Base-by-base conservation (phyloP, 768 basidiomycete genomes). In the Pulveroboletus sp. region DNA sequence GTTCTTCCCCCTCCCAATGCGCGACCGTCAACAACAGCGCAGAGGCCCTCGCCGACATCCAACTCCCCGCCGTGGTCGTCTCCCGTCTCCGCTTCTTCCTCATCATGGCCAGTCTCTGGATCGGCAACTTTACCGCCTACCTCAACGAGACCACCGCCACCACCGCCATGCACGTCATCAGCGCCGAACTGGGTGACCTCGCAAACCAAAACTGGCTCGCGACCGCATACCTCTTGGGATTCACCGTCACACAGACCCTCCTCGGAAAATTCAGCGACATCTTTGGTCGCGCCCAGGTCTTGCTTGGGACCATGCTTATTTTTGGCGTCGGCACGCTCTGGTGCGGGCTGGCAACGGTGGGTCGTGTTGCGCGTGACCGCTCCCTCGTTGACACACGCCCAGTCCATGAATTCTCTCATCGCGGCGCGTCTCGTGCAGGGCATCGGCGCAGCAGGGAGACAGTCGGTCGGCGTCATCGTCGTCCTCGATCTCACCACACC, bases 381-480 rank as follows among this genome's bases (percentile, higher is more conserved):
- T 13, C 16, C 19, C 32, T 21, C 25, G 5, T 24, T 45, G 43
- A 60, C 53, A 37, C 45, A 4, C 41, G 10, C 24, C 5, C 46
- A 69, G 67, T 68, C 67, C 38, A 69, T 69, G 67, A 57, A 64
- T 41, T 70, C 67, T 25, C 40, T 69, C 34, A 70, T 69, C 17
- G 50, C 45, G 6, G 67, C 67, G 1, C 68, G 67, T 39, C 59
- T 70, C 35, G 52, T 69, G 12, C 69, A 71, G 46, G 68, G 68
- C n/a, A 68, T 71, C 29, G 68, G 68, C 11, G 68, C 69, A 16
- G 69, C 69, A 1, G 68, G 68, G 24, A 59, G 68, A 48, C 69
- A 71, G 34, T 65, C 69, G 0, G 68, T 70, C 7, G 68, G 68
- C 1, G 60, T 70, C 19, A 69, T 71, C 56, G 58, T 69, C 50